Base-by-base conservation (phyloP, 129 eudicot species). In the Solidago caesia region DNA sequence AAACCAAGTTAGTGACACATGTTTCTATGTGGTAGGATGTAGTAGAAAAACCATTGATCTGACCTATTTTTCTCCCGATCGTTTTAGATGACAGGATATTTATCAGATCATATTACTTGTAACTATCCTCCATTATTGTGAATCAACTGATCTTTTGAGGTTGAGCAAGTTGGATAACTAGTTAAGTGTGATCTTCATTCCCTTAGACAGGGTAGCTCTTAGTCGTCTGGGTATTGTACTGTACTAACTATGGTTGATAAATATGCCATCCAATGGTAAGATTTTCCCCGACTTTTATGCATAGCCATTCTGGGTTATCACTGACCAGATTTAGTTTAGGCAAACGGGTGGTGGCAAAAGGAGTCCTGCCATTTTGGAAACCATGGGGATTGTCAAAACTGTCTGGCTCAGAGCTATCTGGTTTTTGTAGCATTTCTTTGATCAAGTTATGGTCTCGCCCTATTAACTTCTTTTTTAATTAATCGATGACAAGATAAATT, bases 41-140 rank as follows among this genome's bases (percentile, higher is more conserved):
- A 87, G 89, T 80, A 66, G 73, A 80, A 52, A 75, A 51, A 78
- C 68, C 79, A 66, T 82, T 77, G 63, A 81, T 62, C 81, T 77
- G 85, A 82, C 73, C 86, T 12, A 65, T 75, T 77, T 73, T 64
- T 58, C 6, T 16, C 12, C 2, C 10, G 13, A 53, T 9, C 29
- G 48, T 46, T 60, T 45, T 77, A 68, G 82, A 85, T 83, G 75
- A 78, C 77, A 66, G 81, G 69, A 72, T 79, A 51, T 67, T 67
- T 33, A 44, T 59, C 27, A 72, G 76, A 59, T 72, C 33, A 48
- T 75, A 75, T 75, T 67, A 44, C 41, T 71, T 68, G 74, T 64
- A 73, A 64, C 49, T 70, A 49, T 73, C 79, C 39, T 33, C 84
- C 84, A 72, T 73, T 63, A 29, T 76, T 73, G 79, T 71, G 76